phyloP scores from a whole-genome alignment of 345 rosid genomes.

The Ceriops tagal region DNA sequence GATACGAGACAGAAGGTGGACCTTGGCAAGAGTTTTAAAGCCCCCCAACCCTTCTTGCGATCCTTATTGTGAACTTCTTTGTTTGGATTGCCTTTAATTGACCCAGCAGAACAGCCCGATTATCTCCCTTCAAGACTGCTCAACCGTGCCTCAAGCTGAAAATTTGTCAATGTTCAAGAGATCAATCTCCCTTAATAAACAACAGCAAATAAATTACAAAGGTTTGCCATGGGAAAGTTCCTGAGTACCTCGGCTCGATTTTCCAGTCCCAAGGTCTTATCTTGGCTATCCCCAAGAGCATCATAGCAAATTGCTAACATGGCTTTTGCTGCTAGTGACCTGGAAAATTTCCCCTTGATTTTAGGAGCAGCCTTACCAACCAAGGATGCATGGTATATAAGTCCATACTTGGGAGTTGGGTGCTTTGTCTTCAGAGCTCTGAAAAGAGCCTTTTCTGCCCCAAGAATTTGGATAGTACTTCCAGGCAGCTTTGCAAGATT shows the following conservation, averaged over 20 bases:
- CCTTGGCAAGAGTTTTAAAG: constrained; percentile 82
- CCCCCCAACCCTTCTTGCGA: constrained; percentile 64
- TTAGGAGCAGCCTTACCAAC: constrained; percentile 88
- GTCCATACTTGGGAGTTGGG: constrained; percentile 84
- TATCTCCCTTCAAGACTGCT: constrained; percentile 80
- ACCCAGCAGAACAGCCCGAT: constrained; percentile 69
- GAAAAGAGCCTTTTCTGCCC: constrained; percentile 90
- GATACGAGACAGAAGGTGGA: constrained; percentile 11
- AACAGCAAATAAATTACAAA: background rate
- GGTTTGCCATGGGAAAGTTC: background rate
- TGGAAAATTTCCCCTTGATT: constrained; percentile 76
- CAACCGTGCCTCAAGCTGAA: constrained; percentile 79
- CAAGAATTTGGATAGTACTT: constrained; percentile 89
- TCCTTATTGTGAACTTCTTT: constrained; percentile 83
- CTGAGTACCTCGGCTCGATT: constrained; percentile 63
- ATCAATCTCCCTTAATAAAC: background rate
- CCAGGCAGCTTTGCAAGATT: constrained; percentile 96
- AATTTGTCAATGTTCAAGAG: background rate
- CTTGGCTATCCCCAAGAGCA: constrained; percentile 83
- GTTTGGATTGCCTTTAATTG: constrained; percentile 89
- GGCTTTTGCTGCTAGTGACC: constrained; percentile 87
- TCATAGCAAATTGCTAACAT: constrained; percentile 73
- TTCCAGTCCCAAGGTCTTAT: constrained; percentile 76
- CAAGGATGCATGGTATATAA: constrained; percentile 86
- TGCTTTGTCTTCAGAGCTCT: constrained; percentile 93